Evolutionary conservation across 371 early-diverging fungal genomes (phyloP).

Genomic region (Spraguea lophii): DNA sequence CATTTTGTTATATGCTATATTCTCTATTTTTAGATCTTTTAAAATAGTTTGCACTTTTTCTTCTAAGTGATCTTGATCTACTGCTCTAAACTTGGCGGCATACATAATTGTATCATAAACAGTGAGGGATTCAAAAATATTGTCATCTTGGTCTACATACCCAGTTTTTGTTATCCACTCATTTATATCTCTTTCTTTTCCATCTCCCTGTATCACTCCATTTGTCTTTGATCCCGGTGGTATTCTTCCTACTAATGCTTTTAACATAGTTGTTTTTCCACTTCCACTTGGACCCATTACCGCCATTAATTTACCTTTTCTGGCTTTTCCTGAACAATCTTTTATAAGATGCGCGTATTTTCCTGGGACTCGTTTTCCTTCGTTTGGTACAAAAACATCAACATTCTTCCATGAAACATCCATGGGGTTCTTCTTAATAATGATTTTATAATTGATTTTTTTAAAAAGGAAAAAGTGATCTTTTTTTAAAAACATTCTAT

Average conservation of each 20-base stretch:
- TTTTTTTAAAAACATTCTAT: no score
- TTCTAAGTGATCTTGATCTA: conserved; percentile 9
- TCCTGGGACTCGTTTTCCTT: no score
- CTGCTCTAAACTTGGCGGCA: conserved; percentile 12
- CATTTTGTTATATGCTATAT: background rate
- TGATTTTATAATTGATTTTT: no score
- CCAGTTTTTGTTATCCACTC: conserved; percentile 9
- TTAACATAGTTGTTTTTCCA: conserved; percentile 27
- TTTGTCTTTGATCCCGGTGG: no score
- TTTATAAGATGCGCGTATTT: no score
- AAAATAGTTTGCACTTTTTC: background rate
- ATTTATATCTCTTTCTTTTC: conserved; percentile 4
- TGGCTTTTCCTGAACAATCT: no score
- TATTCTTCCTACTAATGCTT: conserved; percentile 24
- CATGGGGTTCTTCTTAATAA: no score
- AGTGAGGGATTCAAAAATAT: conserved; percentile 9
- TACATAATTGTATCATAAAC: conserved; percentile 16
- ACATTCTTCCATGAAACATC: no score
- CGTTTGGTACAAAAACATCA: no score
- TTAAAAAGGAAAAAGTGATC: no score
- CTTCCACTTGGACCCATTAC: no score
- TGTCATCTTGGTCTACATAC: conserved; percentile 29
- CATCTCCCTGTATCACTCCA: conserved; percentile 14
- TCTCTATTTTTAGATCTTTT: background rate
- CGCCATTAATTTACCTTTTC: no score